Base-by-base conservation (phyloP, 805 yeast species). In the Suhomyces prunicola region DNA sequence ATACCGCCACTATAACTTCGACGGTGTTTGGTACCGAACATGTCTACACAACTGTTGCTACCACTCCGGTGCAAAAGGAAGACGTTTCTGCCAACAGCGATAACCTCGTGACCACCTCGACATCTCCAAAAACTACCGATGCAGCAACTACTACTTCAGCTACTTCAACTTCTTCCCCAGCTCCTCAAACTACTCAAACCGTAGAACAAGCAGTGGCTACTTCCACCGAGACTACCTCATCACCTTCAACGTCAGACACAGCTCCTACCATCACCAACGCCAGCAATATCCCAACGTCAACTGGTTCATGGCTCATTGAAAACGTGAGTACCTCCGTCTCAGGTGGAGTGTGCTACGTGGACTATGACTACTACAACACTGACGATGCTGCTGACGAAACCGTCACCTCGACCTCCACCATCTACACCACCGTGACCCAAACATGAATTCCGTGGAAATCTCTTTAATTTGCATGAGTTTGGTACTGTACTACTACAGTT, bases 1-100 rank as follows among this genome's bases (percentile, higher is more conserved):
- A 73, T 60, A 75, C 79, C 42, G 77, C 78, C 15, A 75, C 80
- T 6, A 74, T 69, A 40, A 75, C 79, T 5, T 67, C 71, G 2
- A 73, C 77, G 15, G 69, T 74, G n/a, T 68, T 70, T 51, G 79
- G 79, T 22, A 59, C 65, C 24, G 72, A 72, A 13, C 54, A 61
- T 33, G 71, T 76, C 27, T 74, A 60, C 58, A 66, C 74, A 26
- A 72, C 76, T 5, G 70, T 70, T 47, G 70, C 68, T 6, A 58
- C 63, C 24, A 65, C 73, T 26, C 72, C 76, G 46, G 60, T 68
- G 47, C 57, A 59, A 22, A 54, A 61, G 22, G 50, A 53, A 8
- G 59, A 60, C 29, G 56, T 48, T 19, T 42, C 42, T 17, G 48
- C 58, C 10, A 48, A 41, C 36, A 52, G 52, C 44, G 52, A 53